phyloP scores from a whole-genome alignment of 163 green algal species.

The Smithsoniella earleae region DNA sequence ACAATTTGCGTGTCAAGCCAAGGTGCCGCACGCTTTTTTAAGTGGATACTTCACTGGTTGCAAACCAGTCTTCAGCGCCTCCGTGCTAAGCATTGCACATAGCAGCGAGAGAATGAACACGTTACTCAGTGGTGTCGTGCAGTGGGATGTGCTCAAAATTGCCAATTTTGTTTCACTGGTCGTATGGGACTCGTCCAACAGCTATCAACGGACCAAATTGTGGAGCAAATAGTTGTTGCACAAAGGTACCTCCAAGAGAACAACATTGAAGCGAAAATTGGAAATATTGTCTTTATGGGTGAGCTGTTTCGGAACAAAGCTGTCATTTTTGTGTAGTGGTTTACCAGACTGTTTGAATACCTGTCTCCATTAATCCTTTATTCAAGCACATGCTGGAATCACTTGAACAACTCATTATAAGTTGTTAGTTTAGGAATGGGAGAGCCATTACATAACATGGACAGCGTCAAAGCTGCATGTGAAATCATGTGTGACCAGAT shows the following conservation, averaged over 20 bases:
- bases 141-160: slow-evolving; percentile 90
- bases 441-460: neutral
- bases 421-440: neutral
- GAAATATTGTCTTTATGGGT: slow-evolving; percentile 57
- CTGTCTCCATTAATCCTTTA: too few species aligned
- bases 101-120: too few species aligned
- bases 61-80: too few species aligned
- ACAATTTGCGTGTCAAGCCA: slow-evolving; percentile 38
- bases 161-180: slow-evolving; percentile 90
- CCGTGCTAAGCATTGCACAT: too few species aligned
- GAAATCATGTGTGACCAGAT: slow-evolving; percentile 61
- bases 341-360: too few species aligned
- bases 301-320: slow-evolving; percentile 44
- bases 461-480: slow-evolving; percentile 56
- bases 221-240: slow-evolving; percentile 60
- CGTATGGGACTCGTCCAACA: slow-evolving; percentile 64
- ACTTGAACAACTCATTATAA: too few species aligned
- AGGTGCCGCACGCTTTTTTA: too few species aligned
- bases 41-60: too few species aligned
- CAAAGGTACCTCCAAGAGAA: slow-evolving; percentile 1
- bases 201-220: slow-evolving; percentile 76
- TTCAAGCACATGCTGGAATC: too few species aligned
- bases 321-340: too few species aligned
- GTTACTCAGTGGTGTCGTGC: too few species aligned
- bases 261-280: neutral